These are phyloP conservation scores for Mycena crocata DNA, from an alignment of 768 basidiomycete genomes.

Conservation along the genomic window DNA sequence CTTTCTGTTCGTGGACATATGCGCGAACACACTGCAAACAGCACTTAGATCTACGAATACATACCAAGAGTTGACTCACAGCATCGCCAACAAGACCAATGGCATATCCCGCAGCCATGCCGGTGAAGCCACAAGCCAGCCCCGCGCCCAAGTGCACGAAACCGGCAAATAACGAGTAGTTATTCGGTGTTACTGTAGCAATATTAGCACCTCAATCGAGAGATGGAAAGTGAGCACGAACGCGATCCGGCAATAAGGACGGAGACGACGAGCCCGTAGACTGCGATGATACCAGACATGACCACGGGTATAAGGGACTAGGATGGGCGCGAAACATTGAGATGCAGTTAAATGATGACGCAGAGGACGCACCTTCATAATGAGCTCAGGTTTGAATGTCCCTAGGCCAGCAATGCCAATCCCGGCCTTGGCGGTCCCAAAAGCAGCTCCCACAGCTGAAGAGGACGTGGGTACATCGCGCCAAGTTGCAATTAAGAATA, in stretches of 20 bases:
- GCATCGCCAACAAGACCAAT: slow-evolving; percentile 95
- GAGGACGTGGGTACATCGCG: slow-evolving; percentile 2
- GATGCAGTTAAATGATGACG: background rate
- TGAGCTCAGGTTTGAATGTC: slow-evolving; percentile 93
- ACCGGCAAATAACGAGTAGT: slow-evolving; percentile 87
- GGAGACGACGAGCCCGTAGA: slow-evolving; percentile 96
- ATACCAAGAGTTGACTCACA: slow-evolving; percentile 58
- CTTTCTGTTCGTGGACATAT: slow-evolving; percentile 89
- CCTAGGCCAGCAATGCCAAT: slow-evolving; percentile 97
- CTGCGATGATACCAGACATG: slow-evolving; percentile 98
- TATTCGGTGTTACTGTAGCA: slow-evolving; percentile 66
- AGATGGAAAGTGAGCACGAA: slow-evolving; percentile 43
- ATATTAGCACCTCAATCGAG: slow-evolving; percentile 10
- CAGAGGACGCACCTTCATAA: slow-evolving; percentile 86
- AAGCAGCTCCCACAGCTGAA: slow-evolving; percentile 92
- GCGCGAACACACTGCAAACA: slow-evolving; percentile 83
- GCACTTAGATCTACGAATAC: background rate
- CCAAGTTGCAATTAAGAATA: slow-evolving; percentile 33
- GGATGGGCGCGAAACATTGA: slow-evolving; percentile 5
- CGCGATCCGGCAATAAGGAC: slow-evolving; percentile 85
- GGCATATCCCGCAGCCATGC: slow-evolving; percentile 93
- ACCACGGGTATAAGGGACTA: slow-evolving; percentile 96
- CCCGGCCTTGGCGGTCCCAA: slow-evolving; percentile 96
- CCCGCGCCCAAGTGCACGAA: slow-evolving; percentile 95
- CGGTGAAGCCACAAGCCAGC: slow-evolving; percentile 90